phyloP scores from a whole-genome alignment of 2,329 filamentous ascomycete species.

The Pestalotiopsis sp. region DNA sequence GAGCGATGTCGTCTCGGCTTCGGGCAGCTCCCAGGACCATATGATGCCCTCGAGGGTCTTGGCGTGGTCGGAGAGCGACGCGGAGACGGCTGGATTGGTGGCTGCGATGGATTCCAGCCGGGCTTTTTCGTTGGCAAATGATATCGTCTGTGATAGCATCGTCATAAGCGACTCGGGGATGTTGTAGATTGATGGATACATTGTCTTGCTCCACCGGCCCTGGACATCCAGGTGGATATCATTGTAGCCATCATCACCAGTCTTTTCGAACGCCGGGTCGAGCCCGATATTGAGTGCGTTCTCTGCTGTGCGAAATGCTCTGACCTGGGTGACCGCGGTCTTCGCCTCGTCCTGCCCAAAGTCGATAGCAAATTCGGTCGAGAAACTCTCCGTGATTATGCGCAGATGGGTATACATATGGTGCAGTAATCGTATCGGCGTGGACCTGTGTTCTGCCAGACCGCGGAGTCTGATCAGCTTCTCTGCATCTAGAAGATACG shows the following conservation, averaged over 20 bases:
- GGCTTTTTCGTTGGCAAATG: conserved; percentile 45
- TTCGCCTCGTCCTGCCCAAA: neutral
- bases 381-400: conserved; percentile 46
- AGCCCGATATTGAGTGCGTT: conserved; percentile 29
- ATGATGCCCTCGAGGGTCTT: conserved; percentile 35
- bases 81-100: conserved; percentile 26
- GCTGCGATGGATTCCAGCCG: conserved; percentile 26
- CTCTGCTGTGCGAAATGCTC: conserved; percentile 33
- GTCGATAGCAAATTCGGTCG: conserved; percentile 11
- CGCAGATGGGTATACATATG: conserved; percentile 50
- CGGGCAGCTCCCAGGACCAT: conserved; percentile 30
- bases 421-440: conserved; percentile 45
- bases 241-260: conserved; percentile 42
- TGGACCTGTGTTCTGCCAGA: conserved; percentile 40
- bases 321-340: conserved; percentile 9
- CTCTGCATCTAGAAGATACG: conserved; percentile 43
- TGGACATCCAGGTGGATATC: conserved; percentile 46
- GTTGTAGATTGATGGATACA: conserved; percentile 48
- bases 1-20: neutral
- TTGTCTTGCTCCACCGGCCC: conserved; percentile 40
- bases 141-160: conserved; percentile 43
- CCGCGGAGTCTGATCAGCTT: conserved; percentile 43
- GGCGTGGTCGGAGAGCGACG: conserved; percentile 30
- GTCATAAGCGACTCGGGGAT: conserved; percentile 44
- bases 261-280: conserved; percentile 31